Base-by-base conservation (phyloP, 768 basidiomycete genomes). In the Hemileccinum rubropunctum region DNA sequence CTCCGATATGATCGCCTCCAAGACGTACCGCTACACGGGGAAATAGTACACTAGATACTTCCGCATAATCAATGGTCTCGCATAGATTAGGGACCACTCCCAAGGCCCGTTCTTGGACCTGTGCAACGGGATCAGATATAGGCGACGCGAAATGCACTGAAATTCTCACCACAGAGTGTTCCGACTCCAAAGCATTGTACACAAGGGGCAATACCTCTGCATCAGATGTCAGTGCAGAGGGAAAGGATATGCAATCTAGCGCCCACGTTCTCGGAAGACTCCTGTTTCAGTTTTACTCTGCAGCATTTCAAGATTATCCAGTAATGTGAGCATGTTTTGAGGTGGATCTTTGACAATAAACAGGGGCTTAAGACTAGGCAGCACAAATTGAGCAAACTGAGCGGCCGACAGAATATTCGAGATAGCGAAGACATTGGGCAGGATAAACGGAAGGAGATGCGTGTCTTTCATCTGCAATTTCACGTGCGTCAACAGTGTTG, bases 151-250 rank as follows among this genome's bases (percentile, higher is more conserved):
- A 41, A 51, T 41, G 34, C 20, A 38, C 8, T 14, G 34, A 32
- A 3, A 52, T 37, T 59, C 78, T 53, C 59, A 91, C 89, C 46
- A 85, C 70, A 1, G 88, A 80, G 71, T 97, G 93, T 43, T 98
- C 97, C n/a, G 91, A 90, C 54, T 98, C 97, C 42, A 99, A 75
- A 1, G 97, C 93, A 64, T 91, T 91, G 65, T 99, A 99, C 15
- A 99, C 89, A 34, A 99, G 76, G 0, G 94, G 92, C 54, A 99
- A 77, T n/a, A 99, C 91, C 74, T 93, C 95, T 98, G 62, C 13
- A 40, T 27, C 6, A 32, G 32, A 26, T 4, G 41, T 62, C 42
- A 60, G 48, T 21, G n/a, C 8, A 20, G 12, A n/a, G 26, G 9
- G 32, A 15, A 21, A 45, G 40, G 37, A 45, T 14, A 14, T 12